These are phyloP conservation scores for Stipa capillata DNA, from an alignment of 176 grass and related monocot genomes.

Conservation along the genomic window DNA sequence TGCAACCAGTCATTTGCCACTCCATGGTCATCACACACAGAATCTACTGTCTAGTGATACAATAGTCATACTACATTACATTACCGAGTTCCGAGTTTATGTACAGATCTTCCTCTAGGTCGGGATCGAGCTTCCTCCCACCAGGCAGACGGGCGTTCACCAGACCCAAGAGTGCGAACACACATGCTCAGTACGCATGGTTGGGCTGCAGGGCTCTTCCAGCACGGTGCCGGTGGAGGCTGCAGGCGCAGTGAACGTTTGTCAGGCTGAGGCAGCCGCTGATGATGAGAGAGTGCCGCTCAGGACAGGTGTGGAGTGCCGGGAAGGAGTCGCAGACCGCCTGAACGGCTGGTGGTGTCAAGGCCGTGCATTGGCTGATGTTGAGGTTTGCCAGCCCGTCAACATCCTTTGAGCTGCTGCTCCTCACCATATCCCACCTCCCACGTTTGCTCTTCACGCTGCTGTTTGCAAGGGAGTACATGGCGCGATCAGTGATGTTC, in stretches of 20 bases:
- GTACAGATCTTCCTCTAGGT: conserved; percentile 17
- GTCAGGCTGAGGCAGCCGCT: conserved; percentile 87
- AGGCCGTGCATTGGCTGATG: conserved; percentile 79
- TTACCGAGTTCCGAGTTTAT: conserved; percentile 17
- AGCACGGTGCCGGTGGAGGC: conserved; percentile 41
- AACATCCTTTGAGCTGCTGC: conserved; percentile 13
- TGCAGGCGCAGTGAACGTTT: conserved; percentile 63
- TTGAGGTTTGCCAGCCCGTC: conserved; percentile 67
- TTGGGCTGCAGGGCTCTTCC: conserved; percentile 32
- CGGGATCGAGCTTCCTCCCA: not conserved
- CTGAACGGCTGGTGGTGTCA: conserved; percentile 77
- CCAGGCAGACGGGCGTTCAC: not conserved
- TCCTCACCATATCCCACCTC: conserved; percentile 20
- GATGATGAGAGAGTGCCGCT: conserved; percentile 83
- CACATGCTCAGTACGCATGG: conserved; percentile 49
- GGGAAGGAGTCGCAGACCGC: conserved; percentile 75
- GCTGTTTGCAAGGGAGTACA: conserved; percentile 85
- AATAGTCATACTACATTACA: conserved; percentile 8
- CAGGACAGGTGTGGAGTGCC: conserved; percentile 62
- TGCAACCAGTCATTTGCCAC: not conserved
- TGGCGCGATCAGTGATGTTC: conserved; percentile 77
- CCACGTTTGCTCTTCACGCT: conserved; percentile 43
- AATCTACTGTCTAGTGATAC: not conserved
- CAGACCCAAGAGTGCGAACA: not conserved
- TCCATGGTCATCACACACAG: not conserved